phyloP scores from a whole-genome alignment of 768 basidiomycete genomes.

The Myochromella boudieri region DNA sequence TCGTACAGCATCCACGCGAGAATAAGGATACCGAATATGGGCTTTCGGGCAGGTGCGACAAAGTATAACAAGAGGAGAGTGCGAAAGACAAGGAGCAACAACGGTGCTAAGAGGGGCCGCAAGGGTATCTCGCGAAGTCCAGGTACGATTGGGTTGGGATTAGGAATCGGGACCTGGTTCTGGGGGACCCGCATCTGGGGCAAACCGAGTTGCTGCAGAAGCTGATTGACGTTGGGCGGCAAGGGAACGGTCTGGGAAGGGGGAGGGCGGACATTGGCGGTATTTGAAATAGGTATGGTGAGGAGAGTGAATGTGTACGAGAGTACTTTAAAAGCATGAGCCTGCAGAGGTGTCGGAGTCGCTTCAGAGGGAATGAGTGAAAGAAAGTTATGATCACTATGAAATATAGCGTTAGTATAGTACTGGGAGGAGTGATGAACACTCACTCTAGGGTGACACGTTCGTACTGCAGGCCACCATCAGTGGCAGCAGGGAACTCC shows the following conservation, averaged over 20 bases:
- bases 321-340: slow-evolving; percentile 64
- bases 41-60: slow-evolving; percentile 72
- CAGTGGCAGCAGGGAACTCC: slow-evolving; percentile 38
- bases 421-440: not conserved
- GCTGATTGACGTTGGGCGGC: slow-evolving; percentile 54
- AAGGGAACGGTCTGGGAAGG: slow-evolving; percentile 30
- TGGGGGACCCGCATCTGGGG: slow-evolving; percentile 44
- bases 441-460: slow-evolving; percentile 39
- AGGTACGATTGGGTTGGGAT: slow-evolving; percentile 31
- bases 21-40: slow-evolving; percentile 65
- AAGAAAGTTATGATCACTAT: slow-evolving; percentile 55
- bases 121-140: slow-evolving; percentile 60
- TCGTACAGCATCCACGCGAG: slow-evolving; percentile 74
- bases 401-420: slow-evolving; percentile 12
- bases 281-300: slow-evolving; percentile 29
- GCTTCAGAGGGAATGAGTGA: slow-evolving; percentile 43
- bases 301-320: slow-evolving; percentile 56
- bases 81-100: slow-evolving; percentile 67
- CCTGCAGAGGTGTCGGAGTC: slow-evolving; percentile 56
- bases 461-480: slow-evolving; percentile 43
- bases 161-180: slow-evolving; percentile 29
- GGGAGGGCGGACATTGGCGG: slow-evolving; percentile 20
- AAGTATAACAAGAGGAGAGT: slow-evolving; percentile 73
- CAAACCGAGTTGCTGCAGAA: slow-evolving; percentile 66
- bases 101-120: slow-evolving; percentile 65